A percentile compares a stretch with the other conserved stretches of the same genome.
phyloP scores from a whole-genome alignment of 2,329 filamentous ascomycete species.

The Fusarium praegraminearum region DNA sequence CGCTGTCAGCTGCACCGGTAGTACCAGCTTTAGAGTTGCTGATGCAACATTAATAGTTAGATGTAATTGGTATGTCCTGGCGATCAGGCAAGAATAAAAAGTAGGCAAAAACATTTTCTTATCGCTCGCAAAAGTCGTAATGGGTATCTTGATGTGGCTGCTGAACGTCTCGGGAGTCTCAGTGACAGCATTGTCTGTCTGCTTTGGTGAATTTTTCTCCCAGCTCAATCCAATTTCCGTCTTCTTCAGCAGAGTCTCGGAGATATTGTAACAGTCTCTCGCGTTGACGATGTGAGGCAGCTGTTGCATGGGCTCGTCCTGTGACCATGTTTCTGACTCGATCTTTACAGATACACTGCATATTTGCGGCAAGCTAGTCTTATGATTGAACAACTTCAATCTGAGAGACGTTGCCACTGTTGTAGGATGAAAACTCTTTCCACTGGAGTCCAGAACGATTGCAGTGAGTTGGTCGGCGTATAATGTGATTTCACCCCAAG shows the following conservation, averaged over 20 bases:
- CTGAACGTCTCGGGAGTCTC: slow-evolving; percentile 1
- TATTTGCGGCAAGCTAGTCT: not conserved
- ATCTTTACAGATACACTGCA: slow-evolving; percentile 20
- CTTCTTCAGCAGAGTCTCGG: slow-evolving; percentile 7
- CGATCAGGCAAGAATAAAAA: slow-evolving; percentile 20
- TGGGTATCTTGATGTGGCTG: slow-evolving; percentile 9
- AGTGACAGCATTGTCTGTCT: not conserved
- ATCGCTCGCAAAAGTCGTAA: not conserved
- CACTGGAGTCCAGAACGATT: not conserved
- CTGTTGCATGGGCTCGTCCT: slow-evolving; percentile 25
- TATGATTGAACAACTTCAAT: not conserved
- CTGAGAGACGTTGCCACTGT: not conserved
- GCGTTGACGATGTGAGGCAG: slow-evolving; percentile 3
- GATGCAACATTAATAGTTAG: slow-evolving; percentile 2
- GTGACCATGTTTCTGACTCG: slow-evolving; percentile 20
- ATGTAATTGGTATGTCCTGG: slow-evolving; percentile 22
- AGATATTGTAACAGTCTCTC: slow-evolving; percentile 1
- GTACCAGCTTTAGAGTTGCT: not conserved
- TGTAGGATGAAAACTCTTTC: not conserved
- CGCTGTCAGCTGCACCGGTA: slow-evolving; percentile 7
- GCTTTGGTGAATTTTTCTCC: not conserved
- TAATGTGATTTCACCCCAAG: not conserved
- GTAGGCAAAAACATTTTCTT: slow-evolving; percentile 22
- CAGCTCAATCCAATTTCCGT: not conserved
- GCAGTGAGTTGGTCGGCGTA: not conserved